These are phyloP conservation scores for Lotmaria passim DNA, from an alignment of 208 protist species.

Conservation along the genomic window DNA sequence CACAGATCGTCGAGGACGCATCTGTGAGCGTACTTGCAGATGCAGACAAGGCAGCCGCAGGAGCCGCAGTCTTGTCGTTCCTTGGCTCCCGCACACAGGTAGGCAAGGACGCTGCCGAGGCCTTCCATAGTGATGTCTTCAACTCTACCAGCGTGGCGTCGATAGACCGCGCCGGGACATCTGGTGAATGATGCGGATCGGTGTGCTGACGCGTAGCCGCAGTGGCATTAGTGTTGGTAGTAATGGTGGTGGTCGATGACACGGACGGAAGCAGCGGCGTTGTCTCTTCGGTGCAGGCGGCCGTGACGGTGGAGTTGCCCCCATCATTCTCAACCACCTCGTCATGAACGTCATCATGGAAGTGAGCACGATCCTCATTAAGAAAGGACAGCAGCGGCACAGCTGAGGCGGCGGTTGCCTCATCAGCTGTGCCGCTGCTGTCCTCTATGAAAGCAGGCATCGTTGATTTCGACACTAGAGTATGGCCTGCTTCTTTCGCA, in stretches of 20 bases:
- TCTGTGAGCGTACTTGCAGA: background rate
- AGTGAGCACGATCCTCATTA: too few relatives aligned
- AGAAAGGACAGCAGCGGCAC: too few relatives aligned
- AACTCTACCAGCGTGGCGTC: constrained; percentile 6
- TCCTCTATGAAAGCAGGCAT: too few relatives aligned
- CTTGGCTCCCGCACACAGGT: background rate
- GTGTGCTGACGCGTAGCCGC: constrained; percentile 5
- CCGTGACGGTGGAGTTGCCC: background rate
- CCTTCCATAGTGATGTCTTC: background rate
- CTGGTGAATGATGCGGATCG: background rate
- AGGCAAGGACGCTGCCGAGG: background rate
- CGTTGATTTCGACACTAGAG: too few relatives aligned
- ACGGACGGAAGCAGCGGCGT: background rate
- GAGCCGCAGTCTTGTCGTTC: background rate
- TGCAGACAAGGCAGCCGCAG: background rate
- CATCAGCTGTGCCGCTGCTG: background rate
- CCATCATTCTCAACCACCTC: too few relatives aligned
- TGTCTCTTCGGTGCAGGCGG: too few relatives aligned
- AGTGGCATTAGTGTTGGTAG: background rate
- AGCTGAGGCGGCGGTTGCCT: too few relatives aligned
- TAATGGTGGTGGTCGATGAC: background rate
- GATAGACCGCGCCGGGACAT: background rate
- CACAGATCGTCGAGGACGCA: background rate
- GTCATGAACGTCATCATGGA: too few relatives aligned
- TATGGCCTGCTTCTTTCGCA: too few relatives aligned